phyloP scores from a whole-genome alignment of 1,139 yeast genomes.

The Taiozyma sp. region DNA sequence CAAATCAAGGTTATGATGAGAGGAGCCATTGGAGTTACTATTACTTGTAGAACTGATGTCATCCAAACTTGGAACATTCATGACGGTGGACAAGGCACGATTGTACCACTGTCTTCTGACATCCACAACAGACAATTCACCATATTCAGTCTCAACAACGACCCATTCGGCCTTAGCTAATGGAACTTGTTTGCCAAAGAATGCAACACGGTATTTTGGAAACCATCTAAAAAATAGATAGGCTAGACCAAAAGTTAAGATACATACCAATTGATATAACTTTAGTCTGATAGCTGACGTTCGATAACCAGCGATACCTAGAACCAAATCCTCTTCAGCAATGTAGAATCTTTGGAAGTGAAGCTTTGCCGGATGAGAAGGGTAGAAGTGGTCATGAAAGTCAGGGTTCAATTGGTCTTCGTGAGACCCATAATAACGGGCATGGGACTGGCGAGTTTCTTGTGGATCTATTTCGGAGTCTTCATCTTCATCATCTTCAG shows the following conservation, averaged over 20 bases:
- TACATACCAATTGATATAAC: constrained; percentile 51
- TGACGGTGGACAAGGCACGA: constrained; percentile 65
- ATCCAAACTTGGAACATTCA: constrained; percentile 33
- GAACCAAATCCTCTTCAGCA: constrained; percentile 91
- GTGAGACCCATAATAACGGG: not conserved
- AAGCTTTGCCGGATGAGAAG: constrained; percentile 39
- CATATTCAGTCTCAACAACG: constrained; percentile 90
- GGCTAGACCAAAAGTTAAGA: constrained; percentile 62
- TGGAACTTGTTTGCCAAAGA: constrained; percentile 63
- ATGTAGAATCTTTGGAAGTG: constrained; percentile 79
- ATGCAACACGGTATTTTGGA: constrained; percentile 66
- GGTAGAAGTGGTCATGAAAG: constrained; percentile 38
- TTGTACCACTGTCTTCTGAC: constrained; percentile 60
- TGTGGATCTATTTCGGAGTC: constrained; percentile 31
- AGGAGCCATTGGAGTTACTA: constrained; percentile 2
- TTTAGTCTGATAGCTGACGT: constrained; percentile 43
- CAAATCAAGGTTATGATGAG: constrained; percentile 13
- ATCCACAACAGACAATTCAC: constrained; percentile 63
- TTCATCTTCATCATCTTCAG: constrained; percentile 24
- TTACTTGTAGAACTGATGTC: constrained; percentile 13
- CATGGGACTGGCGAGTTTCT: constrained; percentile 9
- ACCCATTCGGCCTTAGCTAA: constrained; percentile 89
- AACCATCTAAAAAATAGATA: constrained; percentile 80
- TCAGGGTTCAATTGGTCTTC: constrained; percentile 27
- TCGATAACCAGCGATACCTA: constrained; percentile 88